Evolutionary conservation across 257 asterid genomes (phyloP).

Genomic region (Gynochthodes officinalis): DNA sequence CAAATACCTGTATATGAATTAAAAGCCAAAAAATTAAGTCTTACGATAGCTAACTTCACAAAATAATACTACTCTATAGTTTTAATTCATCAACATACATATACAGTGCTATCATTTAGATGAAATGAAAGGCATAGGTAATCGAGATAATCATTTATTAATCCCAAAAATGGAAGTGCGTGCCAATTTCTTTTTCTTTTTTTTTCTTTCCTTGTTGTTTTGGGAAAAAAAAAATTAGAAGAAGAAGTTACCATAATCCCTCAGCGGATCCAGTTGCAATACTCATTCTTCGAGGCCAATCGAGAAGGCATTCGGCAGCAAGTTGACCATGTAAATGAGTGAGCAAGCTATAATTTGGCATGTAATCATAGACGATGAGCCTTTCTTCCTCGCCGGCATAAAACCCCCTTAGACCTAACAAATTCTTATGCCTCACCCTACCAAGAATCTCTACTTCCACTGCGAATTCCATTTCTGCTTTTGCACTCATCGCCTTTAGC

Average conservation of each 20-base stretch:
- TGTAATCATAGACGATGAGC: constrained; percentile 71
- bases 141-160: too few relatives aligned
- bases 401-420: constrained; percentile 68
- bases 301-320: constrained; percentile 52
- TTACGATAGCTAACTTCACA: too few relatives aligned
- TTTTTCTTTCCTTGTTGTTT: too few relatives aligned
- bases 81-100: too few relatives aligned
- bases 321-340: constrained; percentile 74
- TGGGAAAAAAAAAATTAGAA: neutral
- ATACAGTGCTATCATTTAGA: too few relatives aligned
- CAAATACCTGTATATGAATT: constrained; percentile 42
- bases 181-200: too few relatives aligned
- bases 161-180: too few relatives aligned
- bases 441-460: constrained; percentile 83
- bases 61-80: too few relatives aligned
- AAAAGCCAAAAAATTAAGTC: too few relatives aligned
- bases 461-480: constrained; percentile 86
- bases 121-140: too few relatives aligned
- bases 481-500: constrained; percentile 66
- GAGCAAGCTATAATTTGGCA: constrained; percentile 76
- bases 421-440: constrained; percentile 68
- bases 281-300: constrained; percentile 58
- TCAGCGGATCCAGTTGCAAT: constrained; percentile 63
- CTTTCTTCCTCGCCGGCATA: constrained; percentile 79
- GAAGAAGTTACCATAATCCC: constrained; percentile 48